A percentile compares a stretch with the other conserved stretches of the same genome.
phyloP scores from a whole-genome alignment of 2,329 filamentous ascomycete genomes.

The Penicillium sp. region DNA sequence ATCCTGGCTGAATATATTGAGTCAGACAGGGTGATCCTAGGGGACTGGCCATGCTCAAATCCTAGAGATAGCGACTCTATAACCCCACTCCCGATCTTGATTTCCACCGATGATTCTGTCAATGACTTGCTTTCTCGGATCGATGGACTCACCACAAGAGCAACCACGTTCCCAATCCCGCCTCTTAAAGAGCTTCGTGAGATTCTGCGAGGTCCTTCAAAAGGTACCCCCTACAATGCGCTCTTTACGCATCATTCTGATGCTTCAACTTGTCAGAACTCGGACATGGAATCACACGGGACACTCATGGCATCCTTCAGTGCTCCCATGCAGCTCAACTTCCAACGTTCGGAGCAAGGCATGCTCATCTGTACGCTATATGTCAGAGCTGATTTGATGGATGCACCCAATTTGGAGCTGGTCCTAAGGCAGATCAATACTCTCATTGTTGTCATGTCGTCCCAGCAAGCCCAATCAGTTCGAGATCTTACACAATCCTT shows the following conservation, averaged over 20 bases:
- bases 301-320: too few relatives aligned
- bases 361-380: neutral
- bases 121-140: neutral
- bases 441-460: neutral
- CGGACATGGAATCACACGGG: neutral
- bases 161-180: neutral
- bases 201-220: neutral
- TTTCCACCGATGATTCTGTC: neutral
- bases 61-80: neutral
- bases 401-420: neutral
- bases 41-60: neutral
- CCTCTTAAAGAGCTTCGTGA: neutral
- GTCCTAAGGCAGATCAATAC: neutral
- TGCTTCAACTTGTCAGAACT: neutral
- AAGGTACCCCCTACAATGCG: neutral
- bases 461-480: neutral
- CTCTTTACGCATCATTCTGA: neutral
- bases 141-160: neutral
- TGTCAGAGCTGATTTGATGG: neutral
- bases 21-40: constrained; percentile 5
- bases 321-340: neutral
- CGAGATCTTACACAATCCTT: neutral
- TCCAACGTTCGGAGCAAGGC: neutral
- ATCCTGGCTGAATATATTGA: constrained; percentile 15
- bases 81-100: neutral